phyloP scores from a whole-genome alignment of 1,284 basidiomycete genomes.

The Phenoliferia sp. region DNA sequence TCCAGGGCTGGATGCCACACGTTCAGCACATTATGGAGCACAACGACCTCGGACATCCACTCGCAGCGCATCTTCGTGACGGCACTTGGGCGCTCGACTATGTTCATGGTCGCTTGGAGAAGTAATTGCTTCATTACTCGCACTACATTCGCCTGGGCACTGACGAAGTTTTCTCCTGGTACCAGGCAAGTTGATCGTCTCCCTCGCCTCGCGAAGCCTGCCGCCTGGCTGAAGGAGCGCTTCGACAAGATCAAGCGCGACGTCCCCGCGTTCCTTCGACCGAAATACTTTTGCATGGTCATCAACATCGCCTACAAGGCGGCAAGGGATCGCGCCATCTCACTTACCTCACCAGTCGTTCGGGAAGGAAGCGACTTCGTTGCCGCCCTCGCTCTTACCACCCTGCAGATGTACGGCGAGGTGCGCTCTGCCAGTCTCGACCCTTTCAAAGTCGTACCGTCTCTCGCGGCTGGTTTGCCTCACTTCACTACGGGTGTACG shows the following conservation, averaged over 20 bases:
- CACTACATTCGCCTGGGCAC: too few relatives aligned
- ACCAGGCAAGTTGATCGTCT: conserved; percentile 61
- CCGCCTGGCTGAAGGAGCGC: conserved; percentile 74
- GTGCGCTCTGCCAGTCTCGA: conserved; percentile 83
- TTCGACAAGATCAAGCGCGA: conserved; percentile 69
- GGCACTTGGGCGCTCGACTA: conserved; percentile 90
- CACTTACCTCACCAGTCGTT: conserved; percentile 81
- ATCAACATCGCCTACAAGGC: conserved; percentile 87
- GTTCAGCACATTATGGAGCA: conserved; percentile 72
- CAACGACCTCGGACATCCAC: conserved; percentile 86
- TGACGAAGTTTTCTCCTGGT: conserved; percentile 1
- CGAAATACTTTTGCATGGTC: conserved; percentile 88
- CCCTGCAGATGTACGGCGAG: conserved; percentile 86
- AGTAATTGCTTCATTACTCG: conserved; percentile 51
- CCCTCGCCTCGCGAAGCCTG: conserved; percentile 64
- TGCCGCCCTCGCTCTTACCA: conserved; percentile 75
- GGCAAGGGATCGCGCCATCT: conserved; percentile 68
- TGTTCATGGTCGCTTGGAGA: conserved; percentile 61
- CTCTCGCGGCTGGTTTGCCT: conserved; percentile 86
- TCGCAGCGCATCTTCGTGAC: conserved; percentile 77
- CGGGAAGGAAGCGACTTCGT: conserved; percentile 79
- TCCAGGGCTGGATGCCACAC: conserved; percentile 93
- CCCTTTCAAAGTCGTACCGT: conserved; percentile 59
- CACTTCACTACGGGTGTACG: conserved; percentile 68
- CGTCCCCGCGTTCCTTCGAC: conserved; percentile 78